Evolutionary conservation across 768 basidiomycete genomes (phyloP).

Genomic region (Strobilomyces dryophilus): DNA sequence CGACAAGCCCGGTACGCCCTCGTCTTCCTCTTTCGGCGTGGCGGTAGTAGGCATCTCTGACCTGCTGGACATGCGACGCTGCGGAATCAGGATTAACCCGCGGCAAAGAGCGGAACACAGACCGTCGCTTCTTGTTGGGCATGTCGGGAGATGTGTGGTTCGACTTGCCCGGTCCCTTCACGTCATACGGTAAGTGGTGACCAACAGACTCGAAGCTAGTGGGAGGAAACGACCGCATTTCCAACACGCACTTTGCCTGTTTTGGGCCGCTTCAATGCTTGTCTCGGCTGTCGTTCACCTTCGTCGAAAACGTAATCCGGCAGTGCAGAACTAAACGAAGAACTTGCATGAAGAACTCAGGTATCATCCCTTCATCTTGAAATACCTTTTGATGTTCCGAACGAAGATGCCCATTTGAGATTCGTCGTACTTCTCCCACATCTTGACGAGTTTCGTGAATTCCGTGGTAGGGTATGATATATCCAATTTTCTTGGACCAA

Average conservation of each 20-base stretch:
- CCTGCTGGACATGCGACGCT: conserved; percentile 35
- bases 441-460: conserved; percentile 89
- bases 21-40: conserved; percentile 35
- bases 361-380: conserved; percentile 8
- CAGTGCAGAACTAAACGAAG: conserved; percentile 52
- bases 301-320: conserved; percentile 82
- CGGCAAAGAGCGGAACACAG: conserved; percentile 35
- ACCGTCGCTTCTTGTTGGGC: conserved; percentile 84
- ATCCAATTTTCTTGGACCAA: conserved; percentile 82
- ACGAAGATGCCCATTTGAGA: conserved; percentile 91
- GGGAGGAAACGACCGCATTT: conserved; percentile 9
- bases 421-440: conserved; percentile 95
- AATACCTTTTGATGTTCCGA: conserved; percentile 86
- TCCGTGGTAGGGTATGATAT: conserved; percentile 97
- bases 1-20: conserved; percentile 33
- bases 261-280: conserved; percentile 73
- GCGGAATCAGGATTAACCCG: conserved; percentile 26
- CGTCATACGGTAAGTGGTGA: conserved; percentile 29
- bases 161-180: conserved; percentile 60
- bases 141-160: conserved; percentile 60
- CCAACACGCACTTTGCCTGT: conserved; percentile 44
- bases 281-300: conserved; percentile 72
- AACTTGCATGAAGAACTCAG: conserved; percentile 21
- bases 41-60: conserved; percentile 33
- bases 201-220: conserved; percentile 13